Percentiles rank a stretch among this genome's conserved stretches.
These are phyloP conservation scores for Phyllosticta citribraziliensis DNA, from an alignment of 2,329 filamentous ascomycete species.

Conservation along the genomic window DNA sequence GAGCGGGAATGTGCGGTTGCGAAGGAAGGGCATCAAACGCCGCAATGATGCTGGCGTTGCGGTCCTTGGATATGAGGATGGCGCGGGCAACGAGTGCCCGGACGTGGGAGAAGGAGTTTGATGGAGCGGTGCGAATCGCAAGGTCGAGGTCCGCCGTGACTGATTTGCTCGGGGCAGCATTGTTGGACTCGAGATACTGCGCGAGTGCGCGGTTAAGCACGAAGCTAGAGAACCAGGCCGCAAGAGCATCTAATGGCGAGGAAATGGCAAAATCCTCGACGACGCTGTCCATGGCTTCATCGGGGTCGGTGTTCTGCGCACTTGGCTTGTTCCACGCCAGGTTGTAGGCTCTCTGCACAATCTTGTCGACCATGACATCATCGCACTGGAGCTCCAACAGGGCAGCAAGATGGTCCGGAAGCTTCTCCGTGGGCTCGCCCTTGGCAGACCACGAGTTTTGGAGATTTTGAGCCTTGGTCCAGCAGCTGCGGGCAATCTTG, in stretches of 20 bases:
- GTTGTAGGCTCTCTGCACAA: constrained; percentile 80
- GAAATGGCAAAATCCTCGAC: constrained; percentile 77
- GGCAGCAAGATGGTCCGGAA: constrained; percentile 66
- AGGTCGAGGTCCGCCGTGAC: constrained; percentile 51
- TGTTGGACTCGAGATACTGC: constrained; percentile 45
- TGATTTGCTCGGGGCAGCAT: constrained; percentile 21
- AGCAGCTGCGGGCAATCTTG: constrained; percentile 64
- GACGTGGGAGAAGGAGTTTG: constrained; percentile 60
- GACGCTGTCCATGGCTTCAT: constrained; percentile 70
- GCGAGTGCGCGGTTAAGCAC: constrained; percentile 61
- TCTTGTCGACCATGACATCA: constrained; percentile 64
- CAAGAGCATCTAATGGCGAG: constrained; percentile 79
- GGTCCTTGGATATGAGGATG: constrained; percentile 45
- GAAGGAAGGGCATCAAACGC: constrained; percentile 45
- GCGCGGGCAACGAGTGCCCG: constrained; percentile 50
- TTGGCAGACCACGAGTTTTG: constrained; percentile 35
- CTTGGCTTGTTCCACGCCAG: constrained; percentile 79
- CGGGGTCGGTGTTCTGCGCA: constrained; percentile 53
- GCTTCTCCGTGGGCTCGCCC: constrained; percentile 42
- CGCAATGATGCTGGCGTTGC: constrained; percentile 40
- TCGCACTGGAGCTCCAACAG: constrained; percentile 74
- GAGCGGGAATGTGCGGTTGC: constrained; percentile 25
- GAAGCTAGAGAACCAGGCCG: constrained; percentile 80
- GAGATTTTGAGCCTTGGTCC: constrained; percentile 69
- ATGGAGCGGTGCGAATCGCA: constrained; percentile 65